Percentiles rank a stretch among this genome's conserved stretches.
phyloP scores from a whole-genome alignment of 1,139 yeast species.

The Tardiomyces digboiensis region DNA sequence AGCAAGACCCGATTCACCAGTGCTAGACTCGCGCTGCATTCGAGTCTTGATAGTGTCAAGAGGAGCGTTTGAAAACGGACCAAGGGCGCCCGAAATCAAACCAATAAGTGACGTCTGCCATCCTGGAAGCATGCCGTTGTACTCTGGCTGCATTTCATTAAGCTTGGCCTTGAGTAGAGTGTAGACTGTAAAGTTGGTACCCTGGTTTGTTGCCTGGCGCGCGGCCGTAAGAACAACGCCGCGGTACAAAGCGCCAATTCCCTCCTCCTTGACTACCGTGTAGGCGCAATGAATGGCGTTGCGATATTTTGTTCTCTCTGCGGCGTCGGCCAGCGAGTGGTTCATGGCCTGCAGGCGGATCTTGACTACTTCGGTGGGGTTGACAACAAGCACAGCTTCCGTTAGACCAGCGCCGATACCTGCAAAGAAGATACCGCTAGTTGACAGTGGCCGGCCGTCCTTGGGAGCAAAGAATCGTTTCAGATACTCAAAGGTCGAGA shows the following conservation, averaged over 20 bases:
- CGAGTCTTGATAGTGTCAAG: conserved; percentile 96
- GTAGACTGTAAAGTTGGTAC: conserved; percentile 95
- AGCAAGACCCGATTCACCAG: conserved; percentile 61
- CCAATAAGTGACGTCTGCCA: conserved; percentile 96
- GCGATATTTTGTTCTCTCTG: conserved; percentile 73
- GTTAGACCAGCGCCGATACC: conserved; percentile 98
- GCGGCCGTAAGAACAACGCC: conserved; percentile 97
- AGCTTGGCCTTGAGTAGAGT: conserved; percentile 70
- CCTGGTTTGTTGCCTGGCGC: conserved; percentile 97
- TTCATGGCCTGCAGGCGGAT: conserved; percentile 95
- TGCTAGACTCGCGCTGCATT: conserved; percentile 75
- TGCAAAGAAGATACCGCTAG: conserved; percentile 61
- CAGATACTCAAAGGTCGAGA: conserved; percentile 90
- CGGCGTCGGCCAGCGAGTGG: conserved; percentile 79
- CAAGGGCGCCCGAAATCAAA: conserved; percentile 89
- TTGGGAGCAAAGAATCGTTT: conserved; percentile 47
- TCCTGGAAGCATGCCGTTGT: conserved; percentile 59
- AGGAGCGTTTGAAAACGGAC: conserved; percentile 97
- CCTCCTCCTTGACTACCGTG: conserved; percentile 84
- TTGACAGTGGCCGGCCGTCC: conserved; percentile 63
- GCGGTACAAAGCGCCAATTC: conserved; percentile 78
- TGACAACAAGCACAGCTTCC: conserved; percentile 90
- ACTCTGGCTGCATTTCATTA: conserved; percentile 50
- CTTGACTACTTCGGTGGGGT: conserved; percentile 96
- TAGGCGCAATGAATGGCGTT: conserved; percentile 90